phyloP scores from a whole-genome alignment of 495 filamentous ascomycete species.

The Penicillium daleae region DNA sequence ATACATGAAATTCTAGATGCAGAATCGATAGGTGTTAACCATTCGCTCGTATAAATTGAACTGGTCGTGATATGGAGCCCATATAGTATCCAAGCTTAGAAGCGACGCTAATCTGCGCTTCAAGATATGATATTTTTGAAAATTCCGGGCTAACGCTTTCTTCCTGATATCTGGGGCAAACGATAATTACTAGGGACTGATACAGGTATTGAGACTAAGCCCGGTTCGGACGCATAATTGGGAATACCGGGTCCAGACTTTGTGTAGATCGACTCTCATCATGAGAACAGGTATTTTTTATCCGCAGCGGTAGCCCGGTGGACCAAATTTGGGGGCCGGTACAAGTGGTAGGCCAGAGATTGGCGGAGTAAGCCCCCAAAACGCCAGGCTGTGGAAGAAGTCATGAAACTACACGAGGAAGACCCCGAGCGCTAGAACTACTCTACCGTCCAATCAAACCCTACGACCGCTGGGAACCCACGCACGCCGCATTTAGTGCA shows the following conservation, averaged over 20 bases:
- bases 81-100: too few relatives aligned
- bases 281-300: neutral
- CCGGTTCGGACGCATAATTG: neutral
- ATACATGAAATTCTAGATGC: too few relatives aligned
- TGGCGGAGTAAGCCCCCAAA: neutral
- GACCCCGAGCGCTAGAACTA: neutral
- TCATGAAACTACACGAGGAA: neutral
- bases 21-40: too few relatives aligned
- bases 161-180: too few relatives aligned
- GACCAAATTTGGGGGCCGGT: neutral
- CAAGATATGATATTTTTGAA: too few relatives aligned
- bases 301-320: neutral
- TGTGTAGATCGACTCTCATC: neutral
- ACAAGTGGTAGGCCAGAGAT: neutral
- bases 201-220: neutral
- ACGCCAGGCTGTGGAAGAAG: neutral
- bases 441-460: neutral
- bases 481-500: neutral
- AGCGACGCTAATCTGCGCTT: too few relatives aligned
- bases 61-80: too few relatives aligned
- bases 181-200: too few relatives aligned
- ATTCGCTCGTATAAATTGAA: too few relatives aligned
- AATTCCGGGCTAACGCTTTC: too few relatives aligned
- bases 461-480: neutral
- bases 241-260: neutral